Percentiles rank a stretch among this genome's conserved stretches.
Conservation (phyloP, 768 basidiomycete genomes). For the Phaffia australis region DNA sequence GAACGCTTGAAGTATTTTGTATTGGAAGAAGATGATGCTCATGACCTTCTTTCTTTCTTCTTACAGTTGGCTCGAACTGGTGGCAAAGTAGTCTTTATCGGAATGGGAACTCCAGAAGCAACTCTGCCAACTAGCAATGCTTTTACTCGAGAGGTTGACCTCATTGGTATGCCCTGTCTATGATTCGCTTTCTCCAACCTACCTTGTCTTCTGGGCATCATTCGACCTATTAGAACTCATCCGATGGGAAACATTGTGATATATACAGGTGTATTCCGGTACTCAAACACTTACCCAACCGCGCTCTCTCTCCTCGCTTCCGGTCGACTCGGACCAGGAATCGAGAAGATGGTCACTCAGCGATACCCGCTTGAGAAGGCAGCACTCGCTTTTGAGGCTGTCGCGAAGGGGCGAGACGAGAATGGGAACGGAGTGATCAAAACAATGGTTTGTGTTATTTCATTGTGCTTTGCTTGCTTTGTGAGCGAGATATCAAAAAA, state of each 20-base stretch:
- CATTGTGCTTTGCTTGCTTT: too few species aligned
- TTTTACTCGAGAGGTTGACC: constrained; percentile 70
- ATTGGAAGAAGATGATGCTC: too few species aligned
- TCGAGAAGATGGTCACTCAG: constrained; percentile 51
- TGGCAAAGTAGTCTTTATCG: constrained; percentile 83
- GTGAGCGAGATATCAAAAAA: too few species aligned
- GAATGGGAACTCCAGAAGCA: constrained; percentile 82
- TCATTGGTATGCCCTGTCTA: constrained; percentile 48
- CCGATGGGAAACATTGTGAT: too few species aligned
- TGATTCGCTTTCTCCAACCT: neutral
- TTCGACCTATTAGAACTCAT: neutral
- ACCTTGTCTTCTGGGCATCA: neutral
- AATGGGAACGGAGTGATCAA: constrained; percentile 75
- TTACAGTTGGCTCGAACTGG: constrained; percentile 66
- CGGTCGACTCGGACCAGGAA: constrained; percentile 49
- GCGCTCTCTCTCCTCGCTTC: constrained; percentile 67
- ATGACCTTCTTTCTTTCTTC: constrained; percentile 17
- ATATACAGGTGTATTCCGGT: constrained; percentile 52
- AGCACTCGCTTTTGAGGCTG: constrained; percentile 66
- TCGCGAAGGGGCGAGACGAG: constrained; percentile 66
- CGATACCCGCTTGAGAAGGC: constrained; percentile 50
- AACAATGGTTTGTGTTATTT: constrained; percentile 65
- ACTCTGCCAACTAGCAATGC: constrained; percentile 72
- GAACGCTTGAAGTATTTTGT: too few species aligned
- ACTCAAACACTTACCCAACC: constrained; percentile 79